Conservation (phyloP, 208 protist species). For the Leptomonas seymouri region DNA sequence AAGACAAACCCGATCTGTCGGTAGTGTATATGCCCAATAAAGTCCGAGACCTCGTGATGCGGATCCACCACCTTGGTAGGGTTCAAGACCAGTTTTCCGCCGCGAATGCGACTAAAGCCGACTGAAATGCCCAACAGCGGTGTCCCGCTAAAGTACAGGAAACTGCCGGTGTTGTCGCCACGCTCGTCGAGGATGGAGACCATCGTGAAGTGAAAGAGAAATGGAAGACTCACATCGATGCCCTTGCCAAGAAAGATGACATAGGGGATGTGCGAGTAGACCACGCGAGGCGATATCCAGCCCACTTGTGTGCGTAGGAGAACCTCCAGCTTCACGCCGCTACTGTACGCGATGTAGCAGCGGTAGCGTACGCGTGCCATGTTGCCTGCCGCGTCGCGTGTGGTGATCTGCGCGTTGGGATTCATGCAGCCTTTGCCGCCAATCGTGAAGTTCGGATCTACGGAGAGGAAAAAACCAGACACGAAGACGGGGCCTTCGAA, state of each 20-base stretch:
- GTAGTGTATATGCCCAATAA: conserved; percentile 79
- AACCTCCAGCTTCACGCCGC: conserved; percentile 75
- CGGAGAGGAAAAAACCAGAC: conserved; percentile 81
- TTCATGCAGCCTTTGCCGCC: conserved; percentile 70
- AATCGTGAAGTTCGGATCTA: conserved; percentile 73
- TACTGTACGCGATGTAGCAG: conserved; percentile 63
- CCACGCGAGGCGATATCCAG: conserved; percentile 86
- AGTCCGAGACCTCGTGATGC: conserved; percentile 59
- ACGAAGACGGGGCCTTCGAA: conserved; percentile 73
- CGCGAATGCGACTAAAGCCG: conserved; percentile 57
- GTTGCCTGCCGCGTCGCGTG: conserved; percentile 68
- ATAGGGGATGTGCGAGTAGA: conserved; percentile 72
- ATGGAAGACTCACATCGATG: conserved; percentile 82
- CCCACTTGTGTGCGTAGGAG: conserved; percentile 81
- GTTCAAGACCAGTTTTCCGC: conserved; percentile 76
- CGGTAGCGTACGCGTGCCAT: conserved; percentile 78
- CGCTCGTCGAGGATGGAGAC: conserved; percentile 81
- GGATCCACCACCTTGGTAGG: conserved; percentile 71
- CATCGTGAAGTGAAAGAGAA: conserved; percentile 85
- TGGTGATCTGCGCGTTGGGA: conserved; percentile 84
- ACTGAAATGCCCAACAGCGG: conserved; percentile 78
- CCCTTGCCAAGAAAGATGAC: conserved; percentile 80
- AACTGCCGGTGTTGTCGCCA: conserved; percentile 77
- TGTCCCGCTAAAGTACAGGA: conserved; percentile 85
- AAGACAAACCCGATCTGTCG: conserved; percentile 80